Evolutionary conservation across 2,329 filamentous ascomycete genomes (phyloP).

Genomic region (Hypoxylon sp.): DNA sequence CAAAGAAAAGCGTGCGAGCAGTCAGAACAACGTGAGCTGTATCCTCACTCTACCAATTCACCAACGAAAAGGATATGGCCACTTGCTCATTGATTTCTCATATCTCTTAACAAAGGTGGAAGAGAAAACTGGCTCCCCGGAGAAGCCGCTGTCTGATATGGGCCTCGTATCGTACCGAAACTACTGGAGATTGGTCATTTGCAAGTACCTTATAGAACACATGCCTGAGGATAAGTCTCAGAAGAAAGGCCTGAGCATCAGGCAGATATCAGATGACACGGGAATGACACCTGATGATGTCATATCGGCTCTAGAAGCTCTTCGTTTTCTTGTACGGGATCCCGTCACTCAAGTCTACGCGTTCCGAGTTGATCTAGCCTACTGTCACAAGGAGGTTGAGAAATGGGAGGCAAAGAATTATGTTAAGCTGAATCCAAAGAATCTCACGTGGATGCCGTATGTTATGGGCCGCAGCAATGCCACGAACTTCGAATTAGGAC

Average conservation of each 20-base stretch:
- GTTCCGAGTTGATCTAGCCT: slow-evolving; percentile 86
- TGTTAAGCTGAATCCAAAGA: slow-evolving; percentile 83
- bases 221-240: slow-evolving; percentile 56
- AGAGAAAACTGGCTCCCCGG: slow-evolving; percentile 92
- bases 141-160: slow-evolving; percentile 98
- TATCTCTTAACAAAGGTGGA: slow-evolving; percentile 96
- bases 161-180: slow-evolving; percentile 96
- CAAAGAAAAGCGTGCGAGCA: slow-evolving; percentile 95
- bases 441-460: slow-evolving; percentile 95
- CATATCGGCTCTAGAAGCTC: slow-evolving; percentile 90
- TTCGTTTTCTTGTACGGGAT: slow-evolving; percentile 91
- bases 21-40: slow-evolving; percentile 97
- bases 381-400: slow-evolving; percentile 87
- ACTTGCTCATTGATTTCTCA: slow-evolving; percentile 97
- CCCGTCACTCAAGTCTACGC: slow-evolving; percentile 91
- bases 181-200: slow-evolving; percentile 94
- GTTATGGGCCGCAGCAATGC: slow-evolving; percentile 92
- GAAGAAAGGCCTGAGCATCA: slow-evolving; percentile 70
- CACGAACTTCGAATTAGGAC: slow-evolving; percentile 85
- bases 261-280: slow-evolving; percentile 85
- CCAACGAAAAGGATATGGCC: slow-evolving; percentile 96
- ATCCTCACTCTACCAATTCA: slow-evolving; percentile 97
- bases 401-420: slow-evolving; percentile 93
- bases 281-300: slow-evolving; percentile 98
- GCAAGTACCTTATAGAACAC: slow-evolving; percentile 81